Conservation (phyloP, 371 early-diverging fungal genomes). For the Rhizopus sp. region DNA sequence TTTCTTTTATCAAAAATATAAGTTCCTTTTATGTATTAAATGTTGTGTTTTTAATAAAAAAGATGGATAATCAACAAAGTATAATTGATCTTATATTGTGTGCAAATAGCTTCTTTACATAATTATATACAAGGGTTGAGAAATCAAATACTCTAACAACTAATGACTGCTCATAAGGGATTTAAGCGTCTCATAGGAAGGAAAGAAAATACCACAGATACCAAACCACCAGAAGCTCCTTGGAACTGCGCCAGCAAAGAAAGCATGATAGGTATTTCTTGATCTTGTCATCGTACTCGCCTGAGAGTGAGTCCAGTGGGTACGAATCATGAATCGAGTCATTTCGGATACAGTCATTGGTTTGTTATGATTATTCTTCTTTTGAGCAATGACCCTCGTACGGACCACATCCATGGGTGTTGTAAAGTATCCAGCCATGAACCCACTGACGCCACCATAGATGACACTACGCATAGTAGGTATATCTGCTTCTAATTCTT, state of each 20-base stretch:
- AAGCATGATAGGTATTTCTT: slow-evolving; percentile 31
- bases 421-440: slow-evolving; percentile 78
- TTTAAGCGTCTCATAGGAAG: slow-evolving; percentile 70
- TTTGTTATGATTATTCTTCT: slow-evolving; percentile 7
- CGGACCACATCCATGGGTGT: slow-evolving; percentile 84
- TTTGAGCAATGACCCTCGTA: slow-evolving; percentile 76
- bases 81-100: no score
- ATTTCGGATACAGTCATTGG: slow-evolving; percentile 31
- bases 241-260: slow-evolving; percentile 70
- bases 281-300: slow-evolving; percentile 11
- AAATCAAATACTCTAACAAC: no score
- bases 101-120: no score
- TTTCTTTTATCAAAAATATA: no score
- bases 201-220: slow-evolving; percentile 80
- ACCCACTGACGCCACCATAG: slow-evolving; percentile 81
- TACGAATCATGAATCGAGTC: slow-evolving; percentile 27
- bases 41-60: no score
- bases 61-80: no score
- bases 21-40: no score
- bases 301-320: slow-evolving; percentile 10
- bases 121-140: no score
- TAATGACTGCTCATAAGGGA: slow-evolving; percentile 33
- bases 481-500: slow-evolving; percentile 63
- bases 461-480: slow-evolving; percentile 69
- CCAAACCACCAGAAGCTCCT: slow-evolving; percentile 80